These are phyloP conservation scores for Daldinia vernicosa DNA, from an alignment of 495 filamentous ascomycete species.

Conservation along the genomic window DNA sequence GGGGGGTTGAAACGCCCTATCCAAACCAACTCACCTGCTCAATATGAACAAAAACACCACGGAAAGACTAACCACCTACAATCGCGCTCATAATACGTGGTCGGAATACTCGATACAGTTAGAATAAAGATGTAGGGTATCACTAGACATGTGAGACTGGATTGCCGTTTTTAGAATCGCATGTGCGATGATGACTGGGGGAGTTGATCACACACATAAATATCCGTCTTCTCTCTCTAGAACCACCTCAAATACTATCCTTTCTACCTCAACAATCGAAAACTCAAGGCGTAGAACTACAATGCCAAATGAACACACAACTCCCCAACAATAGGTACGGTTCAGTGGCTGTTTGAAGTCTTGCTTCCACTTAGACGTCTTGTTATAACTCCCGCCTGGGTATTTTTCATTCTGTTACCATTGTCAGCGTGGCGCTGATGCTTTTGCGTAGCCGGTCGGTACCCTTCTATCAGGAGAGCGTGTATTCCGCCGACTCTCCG, in stretches of 20 bases:
- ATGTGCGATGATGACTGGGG: conserved; percentile 33
- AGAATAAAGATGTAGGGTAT: conserved; percentile 6
- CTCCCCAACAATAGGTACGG: conserved; percentile 32
- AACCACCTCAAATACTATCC: neutral
- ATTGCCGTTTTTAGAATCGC: conserved; percentile 36
- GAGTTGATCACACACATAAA: neutral
- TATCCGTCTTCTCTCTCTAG: neutral
- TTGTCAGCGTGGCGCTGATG: conserved; percentile 18
- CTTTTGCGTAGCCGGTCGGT: conserved; percentile 10
- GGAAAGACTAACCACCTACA: neutral
- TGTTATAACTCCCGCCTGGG: neutral
- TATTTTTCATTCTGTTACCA: conserved; percentile 1
- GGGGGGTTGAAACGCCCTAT: neutral
- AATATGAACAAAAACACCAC: neutral
- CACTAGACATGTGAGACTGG: conserved; percentile 13
- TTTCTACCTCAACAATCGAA: neutral
- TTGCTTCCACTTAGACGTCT: neutral
- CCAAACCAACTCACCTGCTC: neutral
- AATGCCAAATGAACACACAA: conserved; percentile 29
- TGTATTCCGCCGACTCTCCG: conserved; percentile 29
- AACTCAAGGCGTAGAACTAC: conserved; percentile 3
- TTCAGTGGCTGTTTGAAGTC: conserved; percentile 4
- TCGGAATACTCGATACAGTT: conserved; percentile 2
- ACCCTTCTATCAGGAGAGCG: conserved; percentile 35
- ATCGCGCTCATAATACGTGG: neutral